Evolutionary conservation across 2,329 filamentous ascomycete genomes (phyloP), one percentile per base, ranked within the genome.

Genomic region (Fusarium anguioides): DNA sequence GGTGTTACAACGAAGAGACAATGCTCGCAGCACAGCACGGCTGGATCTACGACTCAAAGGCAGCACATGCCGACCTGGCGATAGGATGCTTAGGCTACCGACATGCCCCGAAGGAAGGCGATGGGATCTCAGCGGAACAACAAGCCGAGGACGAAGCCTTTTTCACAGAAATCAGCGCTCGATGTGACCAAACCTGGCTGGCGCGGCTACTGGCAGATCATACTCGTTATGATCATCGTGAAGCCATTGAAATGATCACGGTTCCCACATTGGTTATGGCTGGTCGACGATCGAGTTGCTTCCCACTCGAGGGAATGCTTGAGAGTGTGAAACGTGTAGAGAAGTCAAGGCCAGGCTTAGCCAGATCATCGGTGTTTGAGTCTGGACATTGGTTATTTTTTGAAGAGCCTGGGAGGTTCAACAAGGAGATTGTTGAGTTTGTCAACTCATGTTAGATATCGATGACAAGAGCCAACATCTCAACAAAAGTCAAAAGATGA

Each of bases 361-460:
- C 66, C 26, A 69, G 40, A 36, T 62, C 60, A 24, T 72, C 66
- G 6, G 49, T 74, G 10, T 74, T 72, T 35, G 66, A 72, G 10
- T 71, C 70, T 20, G 72, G 72, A 12, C 72, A 74, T 45, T 74
- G 72, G 72, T 37, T 74, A 6, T 74, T 74, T 40, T 74, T 73
- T 21, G 72, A 74, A 45, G 72, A 74, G 31, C 62, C 72, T 6
- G 69, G 68, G 42, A 64, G 60, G 42, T 74, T 74, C 50, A 73
- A 74, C 36, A 53, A 42, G 35, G 72, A 74, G 46, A 63, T 74
- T 27, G 27, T 45, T 11, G 66, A 74, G 17, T 74, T 74, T 56
- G 50, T 63, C 15, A 48, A 53, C 27, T 47, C 41, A 18, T 73
- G 69, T 20, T 68, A 56, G 33, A 31, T 37, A 26, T 35, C 35